Conservation (phyloP, 169 alveolate species). For the Besnoitia besnoiti region DNA sequence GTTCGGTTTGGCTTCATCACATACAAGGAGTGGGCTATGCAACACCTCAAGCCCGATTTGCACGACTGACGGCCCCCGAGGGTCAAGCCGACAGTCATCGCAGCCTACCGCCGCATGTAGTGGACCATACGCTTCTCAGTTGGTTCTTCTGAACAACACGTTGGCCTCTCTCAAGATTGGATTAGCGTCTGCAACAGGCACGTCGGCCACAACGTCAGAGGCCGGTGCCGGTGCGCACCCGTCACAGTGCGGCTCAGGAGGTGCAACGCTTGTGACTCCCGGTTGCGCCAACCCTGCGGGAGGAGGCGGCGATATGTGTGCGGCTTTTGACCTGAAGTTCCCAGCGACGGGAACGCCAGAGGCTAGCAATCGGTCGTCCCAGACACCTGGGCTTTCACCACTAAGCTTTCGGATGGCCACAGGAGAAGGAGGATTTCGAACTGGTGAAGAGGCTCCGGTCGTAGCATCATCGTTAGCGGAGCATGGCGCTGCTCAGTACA, state of each 20-base stretch:
- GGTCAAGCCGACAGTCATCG: background rate
- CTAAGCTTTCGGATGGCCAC: background rate
- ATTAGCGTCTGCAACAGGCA: background rate
- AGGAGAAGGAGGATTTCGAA: constrained; percentile 1
- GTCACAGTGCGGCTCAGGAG: background rate
- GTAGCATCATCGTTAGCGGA: background rate
- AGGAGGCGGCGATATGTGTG: background rate
- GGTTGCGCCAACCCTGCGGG: background rate
- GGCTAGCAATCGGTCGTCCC: background rate
- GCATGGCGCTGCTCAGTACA: background rate
- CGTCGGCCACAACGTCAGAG: background rate
- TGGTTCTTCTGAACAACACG: background rate
- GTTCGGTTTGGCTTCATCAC: background rate
- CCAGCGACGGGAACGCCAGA: background rate
- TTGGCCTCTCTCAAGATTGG: background rate
- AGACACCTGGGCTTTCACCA: background rate
- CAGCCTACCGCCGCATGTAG: background rate
- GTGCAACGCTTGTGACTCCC: background rate
- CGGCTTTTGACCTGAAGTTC: constrained; percentile 2
- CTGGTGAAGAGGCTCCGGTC: background rate
- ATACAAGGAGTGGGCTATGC: background rate
- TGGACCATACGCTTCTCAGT: background rate
- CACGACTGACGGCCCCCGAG: background rate
- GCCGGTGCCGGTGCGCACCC: background rate
- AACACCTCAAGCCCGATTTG: background rate